Evolutionary conservation across 1,284 basidiomycete genomes (phyloP).

Genomic region (Apiotrichum brassicae): DNA sequence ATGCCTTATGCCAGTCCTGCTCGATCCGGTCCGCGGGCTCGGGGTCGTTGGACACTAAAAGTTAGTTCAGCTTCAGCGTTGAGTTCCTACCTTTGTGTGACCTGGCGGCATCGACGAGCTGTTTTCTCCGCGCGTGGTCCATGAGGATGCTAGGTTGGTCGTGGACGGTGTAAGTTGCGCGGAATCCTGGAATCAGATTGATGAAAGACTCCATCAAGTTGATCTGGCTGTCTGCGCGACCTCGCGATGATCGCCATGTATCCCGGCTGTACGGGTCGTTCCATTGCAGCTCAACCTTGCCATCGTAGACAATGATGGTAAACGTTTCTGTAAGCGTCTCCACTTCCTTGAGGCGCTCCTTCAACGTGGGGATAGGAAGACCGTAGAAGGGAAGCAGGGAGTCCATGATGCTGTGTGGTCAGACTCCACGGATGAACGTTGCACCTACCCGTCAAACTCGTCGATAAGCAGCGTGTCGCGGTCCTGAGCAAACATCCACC

Average conservation of each 20-base stretch:
- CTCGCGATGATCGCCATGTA: conserved; percentile 41
- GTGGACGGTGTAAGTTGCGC: conserved; percentile 47
- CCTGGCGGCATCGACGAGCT: conserved; percentile 37
- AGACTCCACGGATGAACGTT: too few species aligned
- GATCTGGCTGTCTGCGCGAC: conserved; percentile 45
- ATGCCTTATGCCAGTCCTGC: conserved; percentile 40
- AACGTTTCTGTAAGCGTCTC: conserved; percentile 47
- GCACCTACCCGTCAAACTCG: conserved; percentile 45
- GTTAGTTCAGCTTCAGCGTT: background rate
- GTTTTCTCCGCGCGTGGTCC: conserved; percentile 33
- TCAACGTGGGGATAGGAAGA: conserved; percentile 35
- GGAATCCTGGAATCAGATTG: conserved; percentile 21
- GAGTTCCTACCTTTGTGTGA: conserved; percentile 21
- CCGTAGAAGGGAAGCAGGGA: conserved; percentile 44
- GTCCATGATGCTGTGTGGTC: conserved; percentile 39
- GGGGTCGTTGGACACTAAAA: conserved; percentile 12
- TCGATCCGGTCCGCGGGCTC: conserved; percentile 37
- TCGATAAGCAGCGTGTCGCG: conserved; percentile 43
- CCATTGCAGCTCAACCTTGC: conserved; percentile 47
- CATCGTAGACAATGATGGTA: conserved; percentile 44
- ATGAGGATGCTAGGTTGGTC: conserved; percentile 46
- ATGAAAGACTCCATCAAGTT: conserved; percentile 48
- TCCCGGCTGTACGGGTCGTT: conserved; percentile 48
- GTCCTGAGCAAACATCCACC: conserved; percentile 37
- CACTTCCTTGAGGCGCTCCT: conserved; percentile 34